Conservation (phyloP, 495 filamentous ascomycete genomes). For the Clohesyomyces aquaticus region DNA sequence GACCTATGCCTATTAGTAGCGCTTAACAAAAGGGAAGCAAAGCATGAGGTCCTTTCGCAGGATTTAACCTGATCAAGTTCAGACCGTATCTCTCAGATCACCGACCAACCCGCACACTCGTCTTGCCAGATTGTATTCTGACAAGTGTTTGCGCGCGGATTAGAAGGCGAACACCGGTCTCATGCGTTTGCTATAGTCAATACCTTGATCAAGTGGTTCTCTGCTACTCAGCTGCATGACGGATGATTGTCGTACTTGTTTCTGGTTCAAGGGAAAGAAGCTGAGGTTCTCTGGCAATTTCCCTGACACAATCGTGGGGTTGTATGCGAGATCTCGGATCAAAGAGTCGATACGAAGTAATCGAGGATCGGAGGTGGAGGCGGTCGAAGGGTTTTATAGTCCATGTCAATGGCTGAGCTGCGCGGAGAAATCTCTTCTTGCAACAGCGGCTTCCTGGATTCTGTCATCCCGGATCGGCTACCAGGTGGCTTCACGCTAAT, state of each 20-base stretch:
- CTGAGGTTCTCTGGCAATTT: too few relatives aligned
- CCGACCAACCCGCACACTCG: conserved; percentile 2
- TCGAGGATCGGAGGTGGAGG: too few relatives aligned
- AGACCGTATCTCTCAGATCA: conserved; percentile 45
- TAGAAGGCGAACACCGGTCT: conserved; percentile 38
- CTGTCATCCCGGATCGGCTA: too few relatives aligned
- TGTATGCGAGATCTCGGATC: too few relatives aligned
- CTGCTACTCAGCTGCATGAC: conserved; percentile 41
- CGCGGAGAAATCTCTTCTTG: too few relatives aligned
- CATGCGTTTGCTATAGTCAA: conserved; percentile 38
- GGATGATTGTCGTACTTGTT: conserved; percentile 37
- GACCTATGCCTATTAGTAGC: conserved; percentile 32
- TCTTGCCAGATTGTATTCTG: background rate
- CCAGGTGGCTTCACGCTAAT: too few relatives aligned
- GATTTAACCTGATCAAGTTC: conserved; percentile 45
- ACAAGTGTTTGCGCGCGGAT: conserved; percentile 10
- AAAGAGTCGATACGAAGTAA: too few relatives aligned
- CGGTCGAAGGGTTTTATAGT: too few relatives aligned
- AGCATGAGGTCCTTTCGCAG: conserved; percentile 44
- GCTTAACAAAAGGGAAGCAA: conserved; percentile 16
- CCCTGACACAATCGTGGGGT: too few relatives aligned
- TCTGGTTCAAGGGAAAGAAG: too few relatives aligned
- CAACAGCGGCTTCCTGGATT: too few relatives aligned
- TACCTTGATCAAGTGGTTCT: conserved; percentile 41
- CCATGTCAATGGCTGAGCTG: too few relatives aligned